Conservation (phyloP, 352 stramenopile genomes). For the Phytophthora quininea region DNA sequence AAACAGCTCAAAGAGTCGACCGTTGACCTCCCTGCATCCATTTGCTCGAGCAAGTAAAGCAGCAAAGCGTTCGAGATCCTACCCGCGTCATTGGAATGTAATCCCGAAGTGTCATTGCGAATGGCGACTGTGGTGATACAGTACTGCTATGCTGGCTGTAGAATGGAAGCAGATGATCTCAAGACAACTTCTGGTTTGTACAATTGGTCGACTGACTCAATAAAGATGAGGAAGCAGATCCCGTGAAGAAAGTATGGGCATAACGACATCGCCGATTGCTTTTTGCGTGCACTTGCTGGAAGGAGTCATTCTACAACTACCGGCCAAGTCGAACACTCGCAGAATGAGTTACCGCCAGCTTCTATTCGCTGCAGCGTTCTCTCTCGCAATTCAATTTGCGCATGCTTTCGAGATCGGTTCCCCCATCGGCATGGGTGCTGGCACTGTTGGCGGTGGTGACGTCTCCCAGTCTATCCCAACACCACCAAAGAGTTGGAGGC, state of each 20-base stretch:
- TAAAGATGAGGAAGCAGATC: no score
- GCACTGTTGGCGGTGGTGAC: conserved; percentile 34
- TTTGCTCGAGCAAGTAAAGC: conserved; percentile 3
- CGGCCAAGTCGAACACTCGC: no score
- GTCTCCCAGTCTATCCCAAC: conserved; percentile 34
- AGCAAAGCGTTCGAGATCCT: neutral
- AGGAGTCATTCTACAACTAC: conserved; percentile 41
- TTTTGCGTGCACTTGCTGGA: conserved; percentile 19
- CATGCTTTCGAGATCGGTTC: conserved; percentile 25
- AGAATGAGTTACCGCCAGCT: conserved; percentile 13
- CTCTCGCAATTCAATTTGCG: conserved; percentile 9
- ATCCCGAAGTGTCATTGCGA: no score
- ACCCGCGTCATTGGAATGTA: no score
- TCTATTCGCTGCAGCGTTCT: conserved; percentile 5
- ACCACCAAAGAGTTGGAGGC: conserved; percentile 34
- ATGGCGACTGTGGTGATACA: no score
- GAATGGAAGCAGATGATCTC: no score
- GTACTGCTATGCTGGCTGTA: no score
- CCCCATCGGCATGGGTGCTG: conserved; percentile 25
- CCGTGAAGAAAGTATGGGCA: no score
- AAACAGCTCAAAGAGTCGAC: conserved; percentile 10
- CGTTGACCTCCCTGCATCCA: conserved; percentile 16
- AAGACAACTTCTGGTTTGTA: no score
- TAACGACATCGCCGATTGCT: no score
- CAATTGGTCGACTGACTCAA: no score